Base-by-base conservation (phyloP, 2,329 filamentous ascomycete species). In the Zalaria obscura region DNA sequence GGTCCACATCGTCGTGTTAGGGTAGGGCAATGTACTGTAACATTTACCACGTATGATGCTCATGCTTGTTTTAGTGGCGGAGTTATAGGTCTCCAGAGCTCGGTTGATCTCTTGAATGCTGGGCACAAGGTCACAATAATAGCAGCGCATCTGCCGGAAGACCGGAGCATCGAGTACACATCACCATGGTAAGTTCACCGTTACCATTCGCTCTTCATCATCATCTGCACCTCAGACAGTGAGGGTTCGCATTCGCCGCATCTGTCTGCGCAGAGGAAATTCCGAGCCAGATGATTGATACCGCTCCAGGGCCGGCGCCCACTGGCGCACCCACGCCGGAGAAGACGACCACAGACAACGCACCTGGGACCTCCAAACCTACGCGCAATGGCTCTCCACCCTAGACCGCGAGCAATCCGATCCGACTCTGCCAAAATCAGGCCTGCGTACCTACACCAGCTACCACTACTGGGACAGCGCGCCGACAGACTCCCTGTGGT, bases 31-130 rank as follows among this genome's bases (percentile, higher is more conserved):
- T 18, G 18, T 18, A 18, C 18, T 18, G 18, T 18, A 18, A 18
- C 18, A 18, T 18, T 18, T 18, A 18, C 18, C 18, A 18, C 18
- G 18, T 18, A 18, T 18, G 18, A 18, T 18, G 18, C 18, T 18
- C 18, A 18, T 18, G 18, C 18, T 18, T 18, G 26, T 36, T 29
- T 11, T 45, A 62, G 67, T n/a, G 67, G 65, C 4, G 67, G 68
- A 2, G 59, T 70, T 4, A 64, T 63, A 7, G 67, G 65, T 11
- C 59, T 70, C 3, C 66, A 68, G 45, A 64, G 61, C 9, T 60
- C 67, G 3, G 47, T 67, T n/a, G 55, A 56, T 27, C 55, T 69
- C 4, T 58, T 63, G 5, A 58, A 64, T 46, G 54, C 55, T 11
- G 59, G 60, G 2, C 63, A 65, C 43, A 45, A 48, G 9, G 62